Percentiles rank a stretch among this genome's conserved stretches.
phyloP scores from a whole-genome alignment of 2,329 filamentous ascomycete species.

The Sphaerulina populicola region DNA sequence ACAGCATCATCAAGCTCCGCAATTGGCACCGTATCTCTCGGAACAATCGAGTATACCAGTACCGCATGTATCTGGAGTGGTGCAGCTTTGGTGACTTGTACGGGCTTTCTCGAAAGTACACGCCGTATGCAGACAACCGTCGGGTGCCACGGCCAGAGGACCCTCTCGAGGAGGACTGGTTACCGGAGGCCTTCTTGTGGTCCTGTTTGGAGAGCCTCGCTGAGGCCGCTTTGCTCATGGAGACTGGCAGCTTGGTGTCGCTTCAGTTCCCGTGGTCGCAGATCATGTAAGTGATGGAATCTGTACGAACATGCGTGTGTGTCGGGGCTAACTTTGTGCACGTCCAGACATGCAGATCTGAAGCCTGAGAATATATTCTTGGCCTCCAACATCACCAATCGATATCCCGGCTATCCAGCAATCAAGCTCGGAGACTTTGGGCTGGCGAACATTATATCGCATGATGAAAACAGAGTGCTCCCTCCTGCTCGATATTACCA shows the following conservation, averaged over 20 bases:
- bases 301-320: not conserved
- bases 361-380: slow-evolving; percentile 99
- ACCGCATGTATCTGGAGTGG: slow-evolving; percentile 5
- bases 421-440: slow-evolving; percentile 5
- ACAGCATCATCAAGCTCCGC: slow-evolving; percentile 3
- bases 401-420: not conserved
- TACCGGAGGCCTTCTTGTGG: slow-evolving; percentile 11
- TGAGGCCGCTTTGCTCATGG: slow-evolving; percentile 5
- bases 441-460: not conserved
- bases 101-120: not conserved
- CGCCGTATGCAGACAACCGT: not conserved
- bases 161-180: not conserved
- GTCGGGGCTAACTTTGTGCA: not conserved
- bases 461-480: not conserved
- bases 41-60: not conserved
- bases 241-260: not conserved
- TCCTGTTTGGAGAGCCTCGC: slow-evolving; percentile 2
- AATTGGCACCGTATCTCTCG: not conserved
- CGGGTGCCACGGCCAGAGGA: not conserved
- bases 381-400: slow-evolving; percentile 40
- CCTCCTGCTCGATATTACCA: not conserved
- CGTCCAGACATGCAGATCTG: slow-evolving; percentile 64
- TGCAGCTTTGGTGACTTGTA: slow-evolving; percentile 7
- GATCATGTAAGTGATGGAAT: slow-evolving; percentile 52
- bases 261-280: slow-evolving; percentile 45